Base-by-base conservation (phyloP, 148 eudicot genomes). In the Spergularia bocconei region DNA sequence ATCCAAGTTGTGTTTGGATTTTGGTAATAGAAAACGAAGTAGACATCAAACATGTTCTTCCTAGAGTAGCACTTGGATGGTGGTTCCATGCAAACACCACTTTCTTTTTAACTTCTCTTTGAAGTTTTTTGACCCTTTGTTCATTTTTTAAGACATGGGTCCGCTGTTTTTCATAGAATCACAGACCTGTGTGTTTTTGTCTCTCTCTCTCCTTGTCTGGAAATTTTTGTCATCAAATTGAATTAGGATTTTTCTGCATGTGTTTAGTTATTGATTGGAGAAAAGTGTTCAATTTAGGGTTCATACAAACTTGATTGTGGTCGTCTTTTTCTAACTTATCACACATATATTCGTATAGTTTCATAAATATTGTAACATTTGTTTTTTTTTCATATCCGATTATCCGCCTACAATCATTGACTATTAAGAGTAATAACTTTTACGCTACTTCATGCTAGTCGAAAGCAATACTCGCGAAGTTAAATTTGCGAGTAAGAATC, bases 351-450 rank as follows among this genome's bases (percentile, higher is more conserved):
- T 29, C 36, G 36, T 29, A 29, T 29, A 29, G 36, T 29, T 29
- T 29, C 36, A 29, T 29, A 29, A 29, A 29, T 29, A 29, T 29
- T 29, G 36, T 29, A 29, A 29, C 36, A 29, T 29, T 29, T 29
- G 36, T 29, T 2, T 29, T 2, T 29, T 2, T 13, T 33, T 14
- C 13, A 59, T 5, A 16, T 73, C 52, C n/a, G 54, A 73, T 36
- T 48, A 47, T 73, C 52, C 29, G 54, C 77, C 50, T 48, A 47
- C 77, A 73, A 79, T 73, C 15, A 72, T 73, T 79, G 77, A 66
- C 77, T 69, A 25, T 11, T 17, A 0, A 56, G 17, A 7, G 23
- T 36, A 50, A 0, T 5, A 52, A 16, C 13, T 2, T 20, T n/a
- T 71, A 2, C 10, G 19, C 21, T 15, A 15, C 11, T 56, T 54